phyloP scores from a whole-genome alignment of 2,329 filamentous ascomycete genomes.

The Calonectria leucothoes region DNA sequence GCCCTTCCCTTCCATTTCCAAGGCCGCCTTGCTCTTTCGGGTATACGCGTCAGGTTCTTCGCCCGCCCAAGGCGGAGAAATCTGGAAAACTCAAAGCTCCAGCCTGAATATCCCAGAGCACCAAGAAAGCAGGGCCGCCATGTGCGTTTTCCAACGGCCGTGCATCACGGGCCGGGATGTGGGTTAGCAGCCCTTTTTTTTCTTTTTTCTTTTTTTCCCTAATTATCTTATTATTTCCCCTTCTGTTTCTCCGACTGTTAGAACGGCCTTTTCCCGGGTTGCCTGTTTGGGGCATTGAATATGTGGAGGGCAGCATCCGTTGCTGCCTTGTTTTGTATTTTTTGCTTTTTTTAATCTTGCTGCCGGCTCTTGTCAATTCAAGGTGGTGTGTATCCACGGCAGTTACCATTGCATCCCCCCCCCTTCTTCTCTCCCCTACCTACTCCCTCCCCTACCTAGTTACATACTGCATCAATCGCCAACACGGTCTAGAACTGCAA shows the following conservation, averaged over 20 bases:
- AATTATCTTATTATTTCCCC: no score
- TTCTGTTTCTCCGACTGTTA: background rate
- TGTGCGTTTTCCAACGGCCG: conserved; percentile 35
- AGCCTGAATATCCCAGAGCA: background rate
- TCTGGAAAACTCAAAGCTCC: background rate
- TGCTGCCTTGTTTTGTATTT: background rate
- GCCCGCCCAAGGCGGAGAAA: background rate
- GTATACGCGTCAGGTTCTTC: background rate
- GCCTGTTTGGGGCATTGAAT: background rate
- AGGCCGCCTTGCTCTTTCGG: background rate
- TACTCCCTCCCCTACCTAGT: background rate
- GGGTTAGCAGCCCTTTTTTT: background rate
- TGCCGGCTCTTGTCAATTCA: background rate
- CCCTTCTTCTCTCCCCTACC: background rate
- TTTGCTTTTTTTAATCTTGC: background rate
- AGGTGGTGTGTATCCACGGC: conserved; percentile 1
- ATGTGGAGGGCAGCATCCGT: background rate
- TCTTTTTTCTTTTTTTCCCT: background rate
- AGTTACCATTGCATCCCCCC: background rate
- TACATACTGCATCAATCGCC: background rate
- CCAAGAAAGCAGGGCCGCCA: conserved; percentile 22
- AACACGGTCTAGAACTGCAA: background rate
- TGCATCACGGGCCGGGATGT: conserved; percentile 35
- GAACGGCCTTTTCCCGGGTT: background rate
- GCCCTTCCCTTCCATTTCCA: background rate